Conservation (phyloP, 2,329 filamentous ascomycete species). For the Aspergillus udagawae region DNA sequence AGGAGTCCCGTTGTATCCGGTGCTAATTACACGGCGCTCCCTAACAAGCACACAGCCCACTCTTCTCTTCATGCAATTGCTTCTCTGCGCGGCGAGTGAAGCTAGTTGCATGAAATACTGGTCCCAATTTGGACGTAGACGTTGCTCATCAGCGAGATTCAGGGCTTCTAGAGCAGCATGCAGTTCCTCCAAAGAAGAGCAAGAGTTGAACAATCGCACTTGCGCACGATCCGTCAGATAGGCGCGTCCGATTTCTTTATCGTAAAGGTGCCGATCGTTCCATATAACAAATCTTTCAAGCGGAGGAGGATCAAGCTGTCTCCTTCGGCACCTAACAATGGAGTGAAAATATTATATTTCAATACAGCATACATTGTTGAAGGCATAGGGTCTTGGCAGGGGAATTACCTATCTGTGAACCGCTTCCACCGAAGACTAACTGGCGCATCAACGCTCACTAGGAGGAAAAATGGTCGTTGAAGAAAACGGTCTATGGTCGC, state of each 20-base stretch:
- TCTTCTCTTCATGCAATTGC: constrained; percentile 97
- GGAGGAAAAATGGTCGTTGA: constrained; percentile 84
- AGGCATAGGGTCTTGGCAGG: constrained; percentile 30
- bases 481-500: constrained; percentile 68
- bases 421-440: constrained; percentile 78
- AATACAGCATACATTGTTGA: neutral
- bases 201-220: constrained; percentile 81
- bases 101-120: constrained; percentile 98
- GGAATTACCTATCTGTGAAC: constrained; percentile 55
- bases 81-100: constrained; percentile 80
- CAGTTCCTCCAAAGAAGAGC: constrained; percentile 65
- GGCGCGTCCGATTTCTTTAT: constrained; percentile 59
- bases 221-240: constrained; percentile 77
- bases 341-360: constrained; percentile 6
- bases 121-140: constrained; percentile 89
- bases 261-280: constrained; percentile 73
- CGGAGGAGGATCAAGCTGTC: constrained; percentile 48
- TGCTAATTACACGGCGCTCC: constrained; percentile 82
- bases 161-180: constrained; percentile 69
- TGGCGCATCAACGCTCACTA: constrained; percentile 88
- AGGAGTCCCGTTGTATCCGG: constrained; percentile 97
- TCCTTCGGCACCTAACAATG: constrained; percentile 44
- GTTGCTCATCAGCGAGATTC: constrained; percentile 71
- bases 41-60: constrained; percentile 91
- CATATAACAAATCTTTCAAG: constrained; percentile 58